Evolutionary conservation across 2,329 filamentous ascomycete genomes (phyloP), one percentile per base, ranked within the genome.

Genomic region (Xylariaceae sp.): DNA sequence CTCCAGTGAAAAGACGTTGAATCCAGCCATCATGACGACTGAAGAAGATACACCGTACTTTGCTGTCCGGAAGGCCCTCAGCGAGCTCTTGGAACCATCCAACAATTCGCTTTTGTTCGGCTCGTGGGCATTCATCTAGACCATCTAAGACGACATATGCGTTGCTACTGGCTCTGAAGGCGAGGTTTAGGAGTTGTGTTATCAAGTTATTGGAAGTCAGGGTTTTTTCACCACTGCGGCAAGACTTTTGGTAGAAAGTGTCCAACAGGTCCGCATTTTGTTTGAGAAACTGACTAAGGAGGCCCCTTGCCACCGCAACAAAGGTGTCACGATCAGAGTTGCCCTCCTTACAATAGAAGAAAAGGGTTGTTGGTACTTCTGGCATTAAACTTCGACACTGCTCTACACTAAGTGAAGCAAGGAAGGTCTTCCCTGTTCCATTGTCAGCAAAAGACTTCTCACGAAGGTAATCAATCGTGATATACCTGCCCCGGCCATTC

Each of bases 111-210:
- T 56, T 60, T 22, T 61, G 54, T 29, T 68, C 53, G 2, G 53
- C 48, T 38, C 45, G 33, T 5, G 55, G 45, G 44, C 63, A 68
- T 45, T 68, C 65, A 38, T 69, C 65, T 22, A 69, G 41, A 59
- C 66, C 44, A 52, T 69, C 66, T 17, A 69, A 32, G 6, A 68
- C 48, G 23, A 67, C 55, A 50, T 64, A 64, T 14, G 46, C 46
- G n/a, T 52, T 48, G 20, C 50, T 53, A 12, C 52, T 57, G 22
- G 53, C 59, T 17, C 47, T 19, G 11, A 63, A 49, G 8, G 55
- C 52, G 2, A 55, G 22, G 2, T 50, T 48, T 6, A 67, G 42
- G 1, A 67, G 47, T 2, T 60, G 46, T 37, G 61, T 49, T 19
- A 60, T 45, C 1, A 55, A 17, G 36, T 49, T 11, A 21, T 20